Percentiles rank a stretch among this genome's conserved stretches.
phyloP scores from a whole-genome alignment of 495 filamentous ascomycete species.

The Terfezia claveryi region DNA sequence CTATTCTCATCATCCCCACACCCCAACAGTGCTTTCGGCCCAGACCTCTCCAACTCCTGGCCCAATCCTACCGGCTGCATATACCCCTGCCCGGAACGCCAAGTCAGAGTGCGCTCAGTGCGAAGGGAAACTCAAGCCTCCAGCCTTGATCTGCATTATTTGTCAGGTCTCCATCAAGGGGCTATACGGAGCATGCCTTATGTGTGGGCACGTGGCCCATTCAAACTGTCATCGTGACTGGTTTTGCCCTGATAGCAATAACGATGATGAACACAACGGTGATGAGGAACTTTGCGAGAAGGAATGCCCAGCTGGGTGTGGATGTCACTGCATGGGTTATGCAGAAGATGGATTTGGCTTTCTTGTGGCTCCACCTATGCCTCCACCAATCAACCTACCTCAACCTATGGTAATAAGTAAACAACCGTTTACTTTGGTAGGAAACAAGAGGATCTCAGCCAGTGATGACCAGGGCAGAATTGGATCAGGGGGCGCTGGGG shows the following conservation, averaged over 20 bases:
- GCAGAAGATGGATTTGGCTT: slow-evolving; percentile 13
- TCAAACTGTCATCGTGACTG: slow-evolving; percentile 31
- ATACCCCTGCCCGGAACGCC: slow-evolving; percentile 20
- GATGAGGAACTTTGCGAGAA: slow-evolving; percentile 2
- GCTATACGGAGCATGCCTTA: slow-evolving; percentile 34
- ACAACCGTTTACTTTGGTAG: too few species aligned
- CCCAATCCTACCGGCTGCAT: too few species aligned
- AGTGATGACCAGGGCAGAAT: too few species aligned
- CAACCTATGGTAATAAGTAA: too few species aligned
- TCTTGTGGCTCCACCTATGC: not conserved
- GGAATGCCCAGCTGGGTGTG: slow-evolving; percentile 24
- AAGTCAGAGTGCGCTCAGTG: slow-evolving; percentile 33
- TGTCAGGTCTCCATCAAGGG: slow-evolving; percentile 35
- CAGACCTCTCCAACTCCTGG: too few species aligned
- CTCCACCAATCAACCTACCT: too few species aligned
- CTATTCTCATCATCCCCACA: too few species aligned
- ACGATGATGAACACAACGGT: slow-evolving; percentile 17
- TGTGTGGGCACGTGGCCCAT: slow-evolving; percentile 40
- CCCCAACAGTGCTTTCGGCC: too few species aligned
- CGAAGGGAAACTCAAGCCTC: slow-evolving; percentile 29
- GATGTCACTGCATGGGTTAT: slow-evolving; percentile 20
- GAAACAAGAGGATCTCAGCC: too few species aligned
- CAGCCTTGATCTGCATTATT: slow-evolving; percentile 30
- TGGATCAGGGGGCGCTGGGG: too few species aligned
- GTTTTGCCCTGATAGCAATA: slow-evolving; percentile 21